Conservation (phyloP, 352 stramenopile species). For the Globisporangium sylvaticum region DNA sequence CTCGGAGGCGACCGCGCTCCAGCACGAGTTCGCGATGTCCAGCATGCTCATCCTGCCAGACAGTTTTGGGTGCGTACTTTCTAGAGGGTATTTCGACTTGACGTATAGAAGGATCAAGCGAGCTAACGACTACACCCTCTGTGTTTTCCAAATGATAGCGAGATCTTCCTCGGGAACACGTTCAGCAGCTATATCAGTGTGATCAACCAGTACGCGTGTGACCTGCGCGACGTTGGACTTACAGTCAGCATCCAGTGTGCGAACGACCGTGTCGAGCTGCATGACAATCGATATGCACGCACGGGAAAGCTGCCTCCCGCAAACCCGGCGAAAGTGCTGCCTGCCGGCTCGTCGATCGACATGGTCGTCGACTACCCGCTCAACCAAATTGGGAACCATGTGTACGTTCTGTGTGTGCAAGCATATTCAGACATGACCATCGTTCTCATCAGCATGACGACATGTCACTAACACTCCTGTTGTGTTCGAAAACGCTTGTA, state of each 20-base stretch:
- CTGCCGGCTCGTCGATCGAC: constrained; percentile 74
- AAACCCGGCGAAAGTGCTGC: constrained; percentile 75
- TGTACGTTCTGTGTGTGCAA: constrained; percentile 24
- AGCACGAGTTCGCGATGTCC: constrained; percentile 85
- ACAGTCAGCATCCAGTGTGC: constrained; percentile 86
- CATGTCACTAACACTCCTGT: neutral
- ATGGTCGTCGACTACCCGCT: constrained; percentile 91
- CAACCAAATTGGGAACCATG: constrained; percentile 85
- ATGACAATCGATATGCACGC: constrained; percentile 68
- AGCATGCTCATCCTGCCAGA: constrained; percentile 89
- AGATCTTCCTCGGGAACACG: constrained; percentile 91
- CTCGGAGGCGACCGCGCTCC: constrained; percentile 30
- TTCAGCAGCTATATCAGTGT: constrained; percentile 93
- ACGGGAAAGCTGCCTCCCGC: constrained; percentile 60
- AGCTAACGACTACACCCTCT: neutral
- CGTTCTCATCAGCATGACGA: neutral
- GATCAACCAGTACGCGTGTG: constrained; percentile 86
- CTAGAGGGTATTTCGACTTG: neutral
- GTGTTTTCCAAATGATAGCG: constrained; percentile 25
- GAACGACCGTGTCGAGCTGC: constrained; percentile 75
- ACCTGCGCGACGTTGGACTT: constrained; percentile 70
- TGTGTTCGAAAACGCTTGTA: no score
- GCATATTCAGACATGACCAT: neutral
- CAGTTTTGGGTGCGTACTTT: constrained; percentile 73
- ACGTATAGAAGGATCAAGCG: neutral